Evolutionary conservation across 1,139 yeast species (phyloP), one percentile per base, ranked within the genome.

Genomic region (Saccharomyces hybrid): DNA sequence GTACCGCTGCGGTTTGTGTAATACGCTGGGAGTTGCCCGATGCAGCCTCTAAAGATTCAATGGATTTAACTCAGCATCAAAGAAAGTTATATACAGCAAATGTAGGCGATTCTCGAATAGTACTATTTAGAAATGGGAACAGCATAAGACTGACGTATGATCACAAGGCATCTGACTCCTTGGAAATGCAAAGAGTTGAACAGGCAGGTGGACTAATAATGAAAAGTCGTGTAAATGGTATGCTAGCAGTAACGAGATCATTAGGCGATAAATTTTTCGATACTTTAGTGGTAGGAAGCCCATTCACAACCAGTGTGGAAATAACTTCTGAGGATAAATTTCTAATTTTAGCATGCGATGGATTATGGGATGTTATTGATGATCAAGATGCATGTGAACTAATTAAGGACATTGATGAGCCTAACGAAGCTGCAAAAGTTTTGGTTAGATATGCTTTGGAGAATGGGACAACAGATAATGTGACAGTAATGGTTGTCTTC

Each of bases 261-360:
- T 76, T 93, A 47, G 99, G 99, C n/a, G 99, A 93, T 70, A 79
- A 86, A 20, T 91, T 89, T 70, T 86, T 93, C 83, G 95, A 95
- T 69, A 88, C 84, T 54, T 76, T 88, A 57, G 97, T 93, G 23
- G 82, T 90, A 38, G 97, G 97, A 0, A 82, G 83, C 54, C 99
- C 99, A 0, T 93, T 86, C 65, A 93, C 99, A 0, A 89, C 99
- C 0, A 83, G 90, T 50, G 90, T 96, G 0, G 88, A 84, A 64
- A 77, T 95, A 73, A 78, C 57, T 13, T 54, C 59, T 63, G 73
- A 20, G 74, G 96, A 88, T 65, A 83, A 86, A 62, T 89, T 88
- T 67, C 69, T 91, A 66, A 90, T 91, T 52, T 73, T 91, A 56
- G 97, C 97, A 1, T 90, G 97, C 69, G 98, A 91, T 70, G 98